Percentiles rank a stretch among this genome's conserved stretches.
These are phyloP conservation scores for Ophiostoma populinum DNA, from an alignment of 2,329 filamentous ascomycete species.

Conservation along the genomic window DNA sequence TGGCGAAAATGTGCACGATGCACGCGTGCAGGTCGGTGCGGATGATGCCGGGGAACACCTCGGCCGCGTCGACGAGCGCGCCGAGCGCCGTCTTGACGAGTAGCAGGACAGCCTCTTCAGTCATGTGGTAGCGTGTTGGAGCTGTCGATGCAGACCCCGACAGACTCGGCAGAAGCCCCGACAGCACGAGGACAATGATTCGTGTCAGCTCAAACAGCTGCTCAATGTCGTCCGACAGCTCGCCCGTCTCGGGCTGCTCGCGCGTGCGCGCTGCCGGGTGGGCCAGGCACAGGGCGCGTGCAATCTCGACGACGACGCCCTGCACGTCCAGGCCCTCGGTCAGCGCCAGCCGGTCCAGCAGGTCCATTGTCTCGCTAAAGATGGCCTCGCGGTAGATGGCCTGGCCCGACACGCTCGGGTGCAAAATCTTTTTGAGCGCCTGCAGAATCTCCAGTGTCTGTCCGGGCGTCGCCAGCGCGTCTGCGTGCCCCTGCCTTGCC, in stretches of 20 bases:
- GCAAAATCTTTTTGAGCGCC: conserved; percentile 85
- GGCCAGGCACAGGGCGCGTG: conserved; percentile 71
- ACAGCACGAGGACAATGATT: conserved; percentile 85
- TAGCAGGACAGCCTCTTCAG: conserved; percentile 73
- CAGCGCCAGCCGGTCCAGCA: conserved; percentile 78
- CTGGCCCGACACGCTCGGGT: conserved; percentile 86
- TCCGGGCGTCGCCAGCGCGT: conserved; percentile 52
- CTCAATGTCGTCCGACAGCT: conserved; percentile 91
- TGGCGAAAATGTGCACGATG: conserved; percentile 91
- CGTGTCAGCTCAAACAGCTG: conserved; percentile 93
- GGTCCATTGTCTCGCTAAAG: conserved; percentile 93
- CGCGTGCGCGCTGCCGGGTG: conserved; percentile 73
- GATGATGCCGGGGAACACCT: conserved; percentile 92
- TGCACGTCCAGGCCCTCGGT: conserved; percentile 85
- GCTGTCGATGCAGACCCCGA: conserved; percentile 17
- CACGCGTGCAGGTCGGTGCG: conserved; percentile 92
- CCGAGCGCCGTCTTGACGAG: conserved; percentile 68
- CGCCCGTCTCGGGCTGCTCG: conserved; percentile 49
- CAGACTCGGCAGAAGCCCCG: conserved; percentile 71
- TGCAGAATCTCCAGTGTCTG: conserved; percentile 72
- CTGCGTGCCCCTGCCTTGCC: conserved; percentile 50
- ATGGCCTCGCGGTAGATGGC: conserved; percentile 93
- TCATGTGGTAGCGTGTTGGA: conserved; percentile 46
- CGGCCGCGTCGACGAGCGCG: conserved; percentile 81
- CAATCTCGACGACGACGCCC: conserved; percentile 83